Evolutionary conservation across 805 yeast species (phyloP).

Genomic region (Lachancea meyersii): DNA sequence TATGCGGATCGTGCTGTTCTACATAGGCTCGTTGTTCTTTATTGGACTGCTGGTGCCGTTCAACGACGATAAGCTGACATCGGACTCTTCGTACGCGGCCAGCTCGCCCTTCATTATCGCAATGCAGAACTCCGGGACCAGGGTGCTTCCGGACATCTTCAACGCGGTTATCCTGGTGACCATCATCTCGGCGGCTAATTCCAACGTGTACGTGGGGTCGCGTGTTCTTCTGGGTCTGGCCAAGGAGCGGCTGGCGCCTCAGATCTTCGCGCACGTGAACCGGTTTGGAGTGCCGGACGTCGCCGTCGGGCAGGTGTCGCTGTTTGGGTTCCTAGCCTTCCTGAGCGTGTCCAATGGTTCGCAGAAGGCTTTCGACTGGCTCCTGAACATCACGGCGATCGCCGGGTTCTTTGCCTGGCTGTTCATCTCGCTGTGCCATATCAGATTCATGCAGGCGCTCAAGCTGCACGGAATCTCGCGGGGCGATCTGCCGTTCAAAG

Average conservation of each 20-base stretch:
- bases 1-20: constrained; percentile 58
- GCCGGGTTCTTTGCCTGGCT: constrained; percentile 74
- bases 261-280: constrained; percentile 43
- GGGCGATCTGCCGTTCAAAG: constrained; percentile 68
- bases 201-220: constrained; percentile 67
- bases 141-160: constrained; percentile 59
- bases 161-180: constrained; percentile 65
- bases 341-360: constrained; percentile 50
- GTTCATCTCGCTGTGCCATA: constrained; percentile 55
- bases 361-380: constrained; percentile 60
- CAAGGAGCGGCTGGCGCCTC: constrained; percentile 53
- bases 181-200: constrained; percentile 73
- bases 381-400: constrained; percentile 67
- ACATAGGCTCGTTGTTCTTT: constrained; percentile 58
- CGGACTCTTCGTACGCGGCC: constrained; percentile 37
- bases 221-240: constrained; percentile 63
- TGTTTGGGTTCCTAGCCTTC: constrained; percentile 60
- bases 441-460: constrained; percentile 64
- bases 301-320: constrained; percentile 51
- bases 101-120: constrained; percentile 72
- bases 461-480: constrained; percentile 58
- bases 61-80: constrained; percentile 47
- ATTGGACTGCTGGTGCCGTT: constrained; percentile 67
- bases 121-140: constrained; percentile 60
- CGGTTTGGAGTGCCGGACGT: constrained; percentile 56